These are phyloP conservation scores for Austropuccinia psidii DNA, from an alignment of 1,284 basidiomycete genomes.

Conservation along the genomic window DNA sequence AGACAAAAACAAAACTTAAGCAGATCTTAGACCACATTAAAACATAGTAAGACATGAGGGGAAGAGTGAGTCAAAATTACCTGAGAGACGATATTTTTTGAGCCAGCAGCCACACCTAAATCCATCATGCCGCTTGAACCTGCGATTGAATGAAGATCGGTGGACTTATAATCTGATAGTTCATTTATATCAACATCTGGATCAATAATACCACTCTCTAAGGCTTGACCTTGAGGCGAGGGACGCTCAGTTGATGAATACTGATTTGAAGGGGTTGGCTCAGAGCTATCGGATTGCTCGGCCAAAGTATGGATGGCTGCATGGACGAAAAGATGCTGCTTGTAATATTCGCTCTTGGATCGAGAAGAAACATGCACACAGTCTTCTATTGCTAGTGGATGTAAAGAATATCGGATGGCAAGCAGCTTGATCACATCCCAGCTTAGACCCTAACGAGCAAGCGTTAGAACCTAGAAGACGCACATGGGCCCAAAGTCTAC, in stretches of 20 bases:
- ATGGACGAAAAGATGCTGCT: constrained; percentile 30
- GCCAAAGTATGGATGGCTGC: constrained; percentile 21
- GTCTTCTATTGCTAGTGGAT: constrained; percentile 28
- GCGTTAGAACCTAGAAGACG: neutral
- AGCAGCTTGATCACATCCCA: constrained; percentile 29
- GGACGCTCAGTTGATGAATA: neutral
- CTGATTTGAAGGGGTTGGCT: neutral
- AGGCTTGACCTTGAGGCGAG: neutral
- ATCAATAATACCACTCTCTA: constrained; percentile 9
- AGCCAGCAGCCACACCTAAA: neutral
- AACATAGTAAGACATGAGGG: neutral
- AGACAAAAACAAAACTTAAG: neutral
- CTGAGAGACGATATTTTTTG: neutral
- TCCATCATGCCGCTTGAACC: constrained; percentile 10
- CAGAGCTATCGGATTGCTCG: neutral
- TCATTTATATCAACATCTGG: neutral
- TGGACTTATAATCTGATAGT: neutral
- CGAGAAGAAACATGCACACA: constrained; percentile 20
- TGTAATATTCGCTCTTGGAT: constrained; percentile 31
- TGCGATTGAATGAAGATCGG: neutral
- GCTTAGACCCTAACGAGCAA: constrained; percentile 4
- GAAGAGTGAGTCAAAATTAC: neutral
- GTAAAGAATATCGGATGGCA: neutral
- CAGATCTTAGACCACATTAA: neutral
- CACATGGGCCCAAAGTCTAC: neutral